Evolutionary conservation across 2,329 filamentous ascomycete genomes (phyloP).

Genomic region (Emergomyces pasteurianus): DNA sequence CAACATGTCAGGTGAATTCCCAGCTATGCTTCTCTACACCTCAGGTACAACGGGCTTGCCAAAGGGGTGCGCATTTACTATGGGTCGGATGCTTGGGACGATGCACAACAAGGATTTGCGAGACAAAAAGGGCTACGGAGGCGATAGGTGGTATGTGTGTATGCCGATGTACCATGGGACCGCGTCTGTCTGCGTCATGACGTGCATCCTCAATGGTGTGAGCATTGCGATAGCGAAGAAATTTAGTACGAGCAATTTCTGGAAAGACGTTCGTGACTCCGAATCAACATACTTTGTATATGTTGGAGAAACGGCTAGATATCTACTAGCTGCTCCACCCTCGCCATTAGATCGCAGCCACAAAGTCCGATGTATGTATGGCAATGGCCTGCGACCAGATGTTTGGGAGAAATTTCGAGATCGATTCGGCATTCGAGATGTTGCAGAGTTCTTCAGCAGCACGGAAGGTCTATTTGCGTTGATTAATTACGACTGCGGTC

Average conservation of each 20-base stretch:
- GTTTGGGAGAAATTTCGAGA: slow-evolving; percentile 51
- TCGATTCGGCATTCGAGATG: slow-evolving; percentile 33
- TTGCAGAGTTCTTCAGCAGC: slow-evolving; percentile 67
- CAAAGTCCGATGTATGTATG: slow-evolving; percentile 34
- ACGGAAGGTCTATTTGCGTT: slow-evolving; percentile 59
- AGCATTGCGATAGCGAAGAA: slow-evolving; percentile 29
- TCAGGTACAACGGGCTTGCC: slow-evolving; percentile 65
- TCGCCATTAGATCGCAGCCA: slow-evolving; percentile 35
- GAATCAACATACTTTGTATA: slow-evolving; percentile 61
- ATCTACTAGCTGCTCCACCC: slow-evolving; percentile 54
- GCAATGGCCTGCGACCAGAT: slow-evolving; percentile 46
- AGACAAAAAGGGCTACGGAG: slow-evolving; percentile 18
- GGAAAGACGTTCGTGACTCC: slow-evolving; percentile 57
- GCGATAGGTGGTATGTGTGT: slow-evolving; percentile 59
- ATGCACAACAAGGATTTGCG: slow-evolving; percentile 24
- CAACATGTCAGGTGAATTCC: slow-evolving; percentile 40
- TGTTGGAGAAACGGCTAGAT: slow-evolving; percentile 65
- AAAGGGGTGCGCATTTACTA: slow-evolving; percentile 55
- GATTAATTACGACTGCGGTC: slow-evolving; percentile 48
- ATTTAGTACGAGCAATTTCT: slow-evolving; percentile 60
- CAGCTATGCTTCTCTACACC: slow-evolving; percentile 58
- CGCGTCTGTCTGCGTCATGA: slow-evolving; percentile 48
- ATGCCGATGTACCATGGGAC: slow-evolving; percentile 73
- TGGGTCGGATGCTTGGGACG: slow-evolving; percentile 33
- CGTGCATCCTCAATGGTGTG: slow-evolving; percentile 42